Base-by-base conservation (phyloP, 768 basidiomycete species). In the Suillus hirtellus region DNA sequence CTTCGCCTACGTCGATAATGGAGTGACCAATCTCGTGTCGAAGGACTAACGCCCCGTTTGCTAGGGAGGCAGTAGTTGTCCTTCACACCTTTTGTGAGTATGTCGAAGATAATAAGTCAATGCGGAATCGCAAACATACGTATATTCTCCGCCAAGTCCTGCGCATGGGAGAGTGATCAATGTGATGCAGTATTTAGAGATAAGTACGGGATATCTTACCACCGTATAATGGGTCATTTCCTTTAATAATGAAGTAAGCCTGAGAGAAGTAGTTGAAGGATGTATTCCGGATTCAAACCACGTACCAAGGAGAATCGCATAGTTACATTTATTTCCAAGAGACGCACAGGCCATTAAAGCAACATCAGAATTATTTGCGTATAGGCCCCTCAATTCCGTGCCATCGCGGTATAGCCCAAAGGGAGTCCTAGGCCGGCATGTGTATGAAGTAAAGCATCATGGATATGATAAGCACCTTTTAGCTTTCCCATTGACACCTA, bases 11-110 rank as follows among this genome's bases (percentile, higher is more conserved):
- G 8, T 84, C 77, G 67, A 92, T 89, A 55, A 92, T 84, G 27
- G 89, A 90, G 74, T 93, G 91, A 0, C 91, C 91, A 1, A 92
- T 83, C 73, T 92, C 91, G 68, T 92, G 91, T 7, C 90, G 83
- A 37, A 93, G 81, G 7, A 92, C 89, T 21, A 90, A 81, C 19
- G 89, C 84, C 0, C 91, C 90, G 60, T 92, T 93, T 14, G 85
- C 80, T 21, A 84, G 73, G 1, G 91, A 93, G 1, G 90, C 84
- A 11, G 92, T 93, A 61, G 90, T 86, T 4, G 90, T 88, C 3
- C 91, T 92, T 70, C 37, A 15, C 40, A 12, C 24, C 61, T 44
- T 40, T 27, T 44, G 44, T 47, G 34, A 43, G 44, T 21, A 52
- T 4, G 1, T 52, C 21, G 24, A 31, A 21, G 59, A 60, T 2